Evolutionary conservation across 306 rosid genomes (phyloP), one percentile per base, ranked within the genome.

Genomic region (Cajanus cajan): DNA sequence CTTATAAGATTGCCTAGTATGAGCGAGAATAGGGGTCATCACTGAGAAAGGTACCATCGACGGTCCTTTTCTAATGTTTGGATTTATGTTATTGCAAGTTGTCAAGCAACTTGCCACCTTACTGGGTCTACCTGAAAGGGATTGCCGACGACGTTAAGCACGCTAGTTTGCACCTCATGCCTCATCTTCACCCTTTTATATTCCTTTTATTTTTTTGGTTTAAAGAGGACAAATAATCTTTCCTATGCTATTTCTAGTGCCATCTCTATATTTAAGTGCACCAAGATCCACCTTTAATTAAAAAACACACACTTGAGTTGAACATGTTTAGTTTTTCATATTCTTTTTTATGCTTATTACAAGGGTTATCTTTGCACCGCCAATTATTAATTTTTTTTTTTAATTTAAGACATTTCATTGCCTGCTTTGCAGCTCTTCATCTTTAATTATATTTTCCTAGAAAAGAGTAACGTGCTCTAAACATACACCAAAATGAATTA

Each of bases 91-190:
- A 67, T 43, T 62, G 85, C 84, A 81, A 84, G 47, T 84, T 80
- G 87, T 15, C 3, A 68, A 18, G 68, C 85, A 87, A 87, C 76
- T 88, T 50, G 87, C 19, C 40, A 16, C 31, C 31, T 19, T 55
- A 24, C 2, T 70, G 74, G 82, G 84, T 76, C 73, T 80, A 76
- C 68, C 80, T 12, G 80, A 85, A 77, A 85, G 80, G 19, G 71
- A 80, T 68, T 48, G 84, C 22, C 31, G 9, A 58, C 77, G 87
- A 82, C 85, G 87, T 84, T n/a, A 55, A 28, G n/a, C 57, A 45
- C 75, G 3, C 57, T 78, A 7, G 15, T 80, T 47, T 71, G n/a
- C n/a, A n/a, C 76, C 68, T 75, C n/a, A n/a, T n/a, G n/a, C 21
- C 78, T 75, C 72, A 18, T 62, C 43, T 61, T 83, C 54, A 31